Conservation (phyloP, 768 basidiomycete species). For the Termitomyces sp. region DNA sequence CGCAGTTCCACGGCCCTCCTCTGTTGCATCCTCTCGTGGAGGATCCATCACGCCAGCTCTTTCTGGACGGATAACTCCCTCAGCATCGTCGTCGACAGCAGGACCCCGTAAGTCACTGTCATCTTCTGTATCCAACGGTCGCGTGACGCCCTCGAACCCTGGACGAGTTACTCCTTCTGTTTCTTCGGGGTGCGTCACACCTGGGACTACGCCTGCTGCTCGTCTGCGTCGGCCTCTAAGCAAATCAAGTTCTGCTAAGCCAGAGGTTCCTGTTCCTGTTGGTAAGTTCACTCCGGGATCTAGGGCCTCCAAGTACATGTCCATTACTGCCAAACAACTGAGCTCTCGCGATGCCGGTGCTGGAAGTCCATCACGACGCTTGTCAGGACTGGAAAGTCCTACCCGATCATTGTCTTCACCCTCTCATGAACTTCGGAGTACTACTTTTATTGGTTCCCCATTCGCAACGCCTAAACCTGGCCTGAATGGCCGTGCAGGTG, state of each 20-base stretch:
- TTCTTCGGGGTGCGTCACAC: constrained; percentile 30
- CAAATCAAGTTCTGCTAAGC: constrained; percentile 26
- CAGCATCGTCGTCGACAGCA: constrained; percentile 26
- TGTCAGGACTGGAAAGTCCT: constrained; percentile 19
- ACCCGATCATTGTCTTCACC: constrained; percentile 22
- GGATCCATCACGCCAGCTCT: constrained; percentile 58
- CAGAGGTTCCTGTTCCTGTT: constrained; percentile 25
- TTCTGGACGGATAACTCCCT: constrained; percentile 48
- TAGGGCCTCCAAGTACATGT: constrained; percentile 77
- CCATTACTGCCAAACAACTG: constrained; percentile 81
- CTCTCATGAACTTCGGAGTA: constrained; percentile 28
- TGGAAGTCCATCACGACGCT: constrained; percentile 25
- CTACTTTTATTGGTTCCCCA: constrained; percentile 49
- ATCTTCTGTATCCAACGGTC: constrained; percentile 32
- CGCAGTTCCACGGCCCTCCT: constrained; percentile 56
- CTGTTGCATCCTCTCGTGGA: constrained; percentile 69
- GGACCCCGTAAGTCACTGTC: constrained; percentile 24
- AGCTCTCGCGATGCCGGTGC: constrained; percentile 34
- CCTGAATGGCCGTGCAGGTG: constrained; percentile 27
- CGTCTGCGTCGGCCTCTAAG: constrained; percentile 22
- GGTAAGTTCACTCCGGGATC: constrained; percentile 73
- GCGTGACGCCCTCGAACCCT: constrained; percentile 32
- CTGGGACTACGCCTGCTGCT: constrained; percentile 31
- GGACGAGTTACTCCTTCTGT: constrained; percentile 48
- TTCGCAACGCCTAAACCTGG: constrained; percentile 64